phyloP scores from a whole-genome alignment of 257 asterid species.

The Haberlea rhodopensis region DNA sequence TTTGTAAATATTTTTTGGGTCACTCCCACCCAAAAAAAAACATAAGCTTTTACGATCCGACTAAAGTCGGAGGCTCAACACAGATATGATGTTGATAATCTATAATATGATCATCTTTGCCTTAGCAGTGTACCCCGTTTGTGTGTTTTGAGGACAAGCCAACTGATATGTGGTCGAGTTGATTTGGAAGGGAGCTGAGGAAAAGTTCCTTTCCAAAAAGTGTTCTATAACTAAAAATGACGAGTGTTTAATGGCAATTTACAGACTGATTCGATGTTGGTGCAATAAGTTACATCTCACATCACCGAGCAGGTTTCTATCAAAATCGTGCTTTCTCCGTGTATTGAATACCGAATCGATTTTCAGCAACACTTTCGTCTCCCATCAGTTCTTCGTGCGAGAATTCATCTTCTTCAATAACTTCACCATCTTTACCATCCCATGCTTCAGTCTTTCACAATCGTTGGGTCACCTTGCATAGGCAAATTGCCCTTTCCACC shows the following conservation, averaged over 20 bases:
- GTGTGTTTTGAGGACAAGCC: neutral
- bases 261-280: neutral
- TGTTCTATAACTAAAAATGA: neutral
- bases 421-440: slow-evolving; percentile 93
- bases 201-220: neutral
- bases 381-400: slow-evolving; percentile 96
- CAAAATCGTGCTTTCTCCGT: neutral
- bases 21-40: too few species aligned
- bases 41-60: too few species aligned
- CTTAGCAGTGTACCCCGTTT: neutral
- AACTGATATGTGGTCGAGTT: neutral
- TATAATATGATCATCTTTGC: neutral
- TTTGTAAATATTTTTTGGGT: too few species aligned
- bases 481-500: slow-evolving; percentile 90
- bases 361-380: slow-evolving; percentile 50
- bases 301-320: neutral
- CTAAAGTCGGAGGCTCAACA: too few species aligned
- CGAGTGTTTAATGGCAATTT: neutral
- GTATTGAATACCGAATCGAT: slow-evolving; percentile 40
- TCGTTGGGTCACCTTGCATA: slow-evolving; percentile 48
- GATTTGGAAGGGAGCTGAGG: neutral
- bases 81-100: neutral
- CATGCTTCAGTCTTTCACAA: slow-evolving; percentile 66
- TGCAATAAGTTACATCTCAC: neutral
- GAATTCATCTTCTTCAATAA: slow-evolving; percentile 89